A percentile compares a stretch with the other conserved stretches of the same genome.
These are phyloP conservation scores for Zalerion maritima DNA, from an alignment of 495 filamentous ascomycete species.

Conservation along the genomic window DNA sequence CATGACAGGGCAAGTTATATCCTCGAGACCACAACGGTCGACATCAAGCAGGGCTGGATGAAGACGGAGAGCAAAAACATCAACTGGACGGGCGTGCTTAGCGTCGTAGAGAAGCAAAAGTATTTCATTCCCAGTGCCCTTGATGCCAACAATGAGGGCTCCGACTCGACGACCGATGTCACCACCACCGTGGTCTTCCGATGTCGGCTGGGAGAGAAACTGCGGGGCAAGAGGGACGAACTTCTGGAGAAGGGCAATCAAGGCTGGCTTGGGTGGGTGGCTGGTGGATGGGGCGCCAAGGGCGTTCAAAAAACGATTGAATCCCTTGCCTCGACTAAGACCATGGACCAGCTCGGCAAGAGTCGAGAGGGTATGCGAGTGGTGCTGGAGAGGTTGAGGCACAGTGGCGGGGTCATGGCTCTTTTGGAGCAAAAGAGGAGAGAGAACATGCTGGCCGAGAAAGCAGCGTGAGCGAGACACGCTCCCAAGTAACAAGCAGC, in stretches of 20 bases:
- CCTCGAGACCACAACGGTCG: constrained; percentile 79
- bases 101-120: constrained; percentile 76
- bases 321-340: constrained; percentile 68
- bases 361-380: constrained; percentile 92
- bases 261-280: constrained; percentile 19
- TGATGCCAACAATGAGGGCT: constrained; percentile 3
- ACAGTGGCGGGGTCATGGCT: constrained; percentile 63
- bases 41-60: constrained; percentile 82
- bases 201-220: constrained; percentile 62
- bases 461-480: too few relatives aligned
- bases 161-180: constrained; percentile 51
- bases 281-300: constrained; percentile 51
- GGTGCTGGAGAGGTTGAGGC: constrained; percentile 72
- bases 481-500: too few relatives aligned
- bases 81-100: constrained; percentile 83
- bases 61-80: constrained; percentile 69
- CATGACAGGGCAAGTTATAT: constrained; percentile 69
- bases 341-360: constrained; percentile 67
- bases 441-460: constrained; percentile 31
- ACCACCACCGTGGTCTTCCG: constrained; percentile 73
- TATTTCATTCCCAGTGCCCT: constrained; percentile 44
- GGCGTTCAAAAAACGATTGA: constrained; percentile 85
- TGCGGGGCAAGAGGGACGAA: constrained; percentile 35
- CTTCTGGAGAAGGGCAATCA: constrained; percentile 19
- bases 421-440: constrained; percentile 73